Evolutionary conservation across 805 yeast species (phyloP), one percentile per base, ranked within the genome.

Genomic region (Starmerella apicola): DNA sequence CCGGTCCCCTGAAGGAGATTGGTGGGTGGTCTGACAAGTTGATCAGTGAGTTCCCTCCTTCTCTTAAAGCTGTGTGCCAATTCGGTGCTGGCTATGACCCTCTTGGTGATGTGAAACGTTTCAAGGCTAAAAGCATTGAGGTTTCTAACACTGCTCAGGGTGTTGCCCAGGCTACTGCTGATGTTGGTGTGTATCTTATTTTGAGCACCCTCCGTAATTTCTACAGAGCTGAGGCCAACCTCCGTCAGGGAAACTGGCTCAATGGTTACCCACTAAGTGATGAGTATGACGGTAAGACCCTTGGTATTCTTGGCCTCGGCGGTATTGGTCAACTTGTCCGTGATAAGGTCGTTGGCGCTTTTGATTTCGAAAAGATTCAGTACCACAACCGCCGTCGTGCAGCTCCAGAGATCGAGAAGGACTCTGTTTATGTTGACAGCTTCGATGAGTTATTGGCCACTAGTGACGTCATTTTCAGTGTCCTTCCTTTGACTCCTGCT

Each of bases 261-360:
- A 66, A 59, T 9, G 67, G 63, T 3, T 62, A 64, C 3, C 61
- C 62, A 2, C 48, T 64, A 17, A 78, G 76, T 23, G 60, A 57
- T 37, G 71, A 67, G 41, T 76, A 77, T 24, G 64, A 64, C 42
- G 69, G 68, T 22, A 66, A 66, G 50, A 63, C 64, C 4, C 64
- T 74, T 16, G 81, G 80, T 3, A 71, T 74, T 39, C 58, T 74
- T 28, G 81, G 81, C 2, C 62, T 75, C 67, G 81, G 81, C 5
- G 78, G 78, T 6, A 72, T 74, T 55, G 81, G 80, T 37, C 63
- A 72, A 22, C 68, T 71, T 9, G 64, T 73, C 41, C 66, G 74
- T 26, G 72, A 71, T 52, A 64, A 76, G 48, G 61, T 66, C 41
- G 43, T 44, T 39, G 71, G 69, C 2, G 48, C 50, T 2, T 68